Evolutionary conservation across 2,329 filamentous ascomycete genomes (phyloP).

Genomic region (Aspergillaceae sp.): DNA sequence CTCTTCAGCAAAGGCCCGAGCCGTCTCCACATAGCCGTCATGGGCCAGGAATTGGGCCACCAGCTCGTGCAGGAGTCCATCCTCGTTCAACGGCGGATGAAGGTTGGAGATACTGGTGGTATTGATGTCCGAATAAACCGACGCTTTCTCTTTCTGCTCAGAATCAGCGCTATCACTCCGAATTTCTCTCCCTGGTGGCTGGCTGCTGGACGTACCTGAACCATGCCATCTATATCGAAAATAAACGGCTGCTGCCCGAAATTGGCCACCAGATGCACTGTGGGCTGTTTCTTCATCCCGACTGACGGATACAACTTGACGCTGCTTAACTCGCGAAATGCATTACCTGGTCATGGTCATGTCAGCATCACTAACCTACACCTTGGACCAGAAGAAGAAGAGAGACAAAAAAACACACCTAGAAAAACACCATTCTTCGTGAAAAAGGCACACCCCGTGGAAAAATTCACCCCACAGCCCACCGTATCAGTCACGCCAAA

Average conservation of each 20-base stretch:
- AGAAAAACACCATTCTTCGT: conserved; percentile 55
- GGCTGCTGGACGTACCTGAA: conserved; percentile 52
- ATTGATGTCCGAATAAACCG: conserved; percentile 55
- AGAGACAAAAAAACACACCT: conserved; percentile 40
- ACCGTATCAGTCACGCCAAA: conserved; percentile 53
- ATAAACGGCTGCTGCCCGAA: conserved; percentile 68
- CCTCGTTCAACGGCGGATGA: conserved; percentile 60
- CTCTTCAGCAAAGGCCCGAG: conserved; percentile 77
- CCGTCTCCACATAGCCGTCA: conserved; percentile 91
- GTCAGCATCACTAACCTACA: conserved; percentile 3
- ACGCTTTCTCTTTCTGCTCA: conserved; percentile 51
- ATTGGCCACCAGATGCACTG: conserved; percentile 52
- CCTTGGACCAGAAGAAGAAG: too few species aligned
- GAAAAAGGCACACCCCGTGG: conserved; percentile 54
- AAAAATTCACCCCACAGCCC: conserved; percentile 58
- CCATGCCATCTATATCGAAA: conserved; percentile 82
- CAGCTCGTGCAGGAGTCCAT: conserved; percentile 69
- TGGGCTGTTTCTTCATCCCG: conserved; percentile 56
- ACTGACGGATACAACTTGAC: conserved; percentile 47
- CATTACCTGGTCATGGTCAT: conserved; percentile 43
- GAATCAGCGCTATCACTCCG: background rate
- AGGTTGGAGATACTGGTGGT: conserved; percentile 50
- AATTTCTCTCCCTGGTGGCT: too few species aligned
- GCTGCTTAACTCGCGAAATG: conserved; percentile 39
- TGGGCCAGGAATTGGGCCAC: conserved; percentile 85